Conservation (phyloP, 257 asterid species). For the Verbena officinalis region DNA sequence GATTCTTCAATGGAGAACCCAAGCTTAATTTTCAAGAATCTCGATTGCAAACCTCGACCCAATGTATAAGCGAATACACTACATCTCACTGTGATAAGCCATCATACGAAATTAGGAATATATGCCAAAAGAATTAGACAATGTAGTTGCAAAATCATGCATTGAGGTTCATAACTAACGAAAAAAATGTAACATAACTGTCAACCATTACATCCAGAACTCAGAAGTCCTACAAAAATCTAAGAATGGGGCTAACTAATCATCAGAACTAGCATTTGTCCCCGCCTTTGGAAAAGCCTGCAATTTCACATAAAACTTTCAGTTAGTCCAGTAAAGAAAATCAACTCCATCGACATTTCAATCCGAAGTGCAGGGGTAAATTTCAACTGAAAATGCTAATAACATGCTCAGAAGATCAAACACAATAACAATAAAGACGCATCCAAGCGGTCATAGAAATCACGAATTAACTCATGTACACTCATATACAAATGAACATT, state of each 20-base stretch:
- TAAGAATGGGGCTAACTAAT: slow-evolving; percentile 30
- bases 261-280: slow-evolving; percentile 29
- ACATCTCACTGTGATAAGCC: too few species aligned
- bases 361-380: neutral
- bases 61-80: too few species aligned
- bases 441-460: neutral
- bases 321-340: slow-evolving; percentile 2
- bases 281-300: slow-evolving; percentile 29
- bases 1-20: too few species aligned
- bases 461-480: neutral
- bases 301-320: slow-evolving; percentile 11
- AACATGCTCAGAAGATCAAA: too few species aligned
- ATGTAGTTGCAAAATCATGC: neutral
- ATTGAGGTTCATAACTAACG: slow-evolving; percentile 13
- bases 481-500: neutral
- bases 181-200: slow-evolving; percentile 10
- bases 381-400: neutral
- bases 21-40: too few species aligned
- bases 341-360: neutral
- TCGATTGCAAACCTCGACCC: too few species aligned
- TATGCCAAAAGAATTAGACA: neutral
- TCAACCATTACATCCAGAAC: slow-evolving; percentile 27
- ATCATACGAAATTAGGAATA: neutral
- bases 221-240: slow-evolving; percentile 33
- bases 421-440: neutral